A percentile compares a stretch with the other conserved stretches of the same genome.
These are phyloP conservation scores for Trichoderma reesei DNA, from an alignment of 495 filamentous ascomycete genomes.

Conservation along the genomic window DNA sequence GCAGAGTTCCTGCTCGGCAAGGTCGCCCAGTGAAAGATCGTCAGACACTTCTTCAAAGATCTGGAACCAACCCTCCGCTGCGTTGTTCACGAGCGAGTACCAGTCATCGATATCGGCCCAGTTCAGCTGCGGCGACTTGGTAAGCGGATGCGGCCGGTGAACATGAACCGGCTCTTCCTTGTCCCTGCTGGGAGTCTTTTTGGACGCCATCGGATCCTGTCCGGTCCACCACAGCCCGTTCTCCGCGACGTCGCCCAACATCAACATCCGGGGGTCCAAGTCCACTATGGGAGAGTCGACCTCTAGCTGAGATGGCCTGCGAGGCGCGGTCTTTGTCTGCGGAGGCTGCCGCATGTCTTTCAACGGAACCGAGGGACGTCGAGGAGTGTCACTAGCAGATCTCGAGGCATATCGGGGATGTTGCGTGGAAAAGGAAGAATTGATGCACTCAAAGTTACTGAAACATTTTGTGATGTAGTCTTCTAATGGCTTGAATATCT, in stretches of 20 bases:
- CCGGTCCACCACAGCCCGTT: slow-evolving; percentile 82
- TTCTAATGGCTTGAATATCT: slow-evolving; percentile 62
- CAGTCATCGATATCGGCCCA: slow-evolving; percentile 65
- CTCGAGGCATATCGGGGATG: slow-evolving; percentile 23
- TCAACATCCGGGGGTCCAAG: slow-evolving; percentile 66
- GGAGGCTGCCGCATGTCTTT: slow-evolving; percentile 16
- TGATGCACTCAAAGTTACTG: slow-evolving; percentile 59
- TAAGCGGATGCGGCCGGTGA: slow-evolving; percentile 6
- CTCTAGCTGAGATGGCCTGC: slow-evolving; percentile 19
- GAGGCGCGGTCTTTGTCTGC: slow-evolving; percentile 13
- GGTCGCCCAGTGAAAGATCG: slow-evolving; percentile 16
- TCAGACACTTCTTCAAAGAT: slow-evolving; percentile 44
- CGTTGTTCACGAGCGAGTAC: slow-evolving; percentile 62
- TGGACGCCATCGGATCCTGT: slow-evolving; percentile 32
- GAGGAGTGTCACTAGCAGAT: slow-evolving; percentile 12
- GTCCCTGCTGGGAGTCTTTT: not conserved
- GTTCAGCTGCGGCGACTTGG: slow-evolving; percentile 61
- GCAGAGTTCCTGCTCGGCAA: slow-evolving; percentile 25
- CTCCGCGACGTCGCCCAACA: slow-evolving; percentile 72
- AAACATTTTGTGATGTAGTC: slow-evolving; percentile 64
- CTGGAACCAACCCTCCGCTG: slow-evolving; percentile 40
- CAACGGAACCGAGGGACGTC: slow-evolving; percentile 12
- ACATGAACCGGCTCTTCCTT: not conserved
- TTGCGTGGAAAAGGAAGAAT: slow-evolving; percentile 53
- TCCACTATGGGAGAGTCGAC: slow-evolving; percentile 30